Conservation (phyloP, 2,329 filamentous ascomycete species). For the Botrytis elliptica region DNA sequence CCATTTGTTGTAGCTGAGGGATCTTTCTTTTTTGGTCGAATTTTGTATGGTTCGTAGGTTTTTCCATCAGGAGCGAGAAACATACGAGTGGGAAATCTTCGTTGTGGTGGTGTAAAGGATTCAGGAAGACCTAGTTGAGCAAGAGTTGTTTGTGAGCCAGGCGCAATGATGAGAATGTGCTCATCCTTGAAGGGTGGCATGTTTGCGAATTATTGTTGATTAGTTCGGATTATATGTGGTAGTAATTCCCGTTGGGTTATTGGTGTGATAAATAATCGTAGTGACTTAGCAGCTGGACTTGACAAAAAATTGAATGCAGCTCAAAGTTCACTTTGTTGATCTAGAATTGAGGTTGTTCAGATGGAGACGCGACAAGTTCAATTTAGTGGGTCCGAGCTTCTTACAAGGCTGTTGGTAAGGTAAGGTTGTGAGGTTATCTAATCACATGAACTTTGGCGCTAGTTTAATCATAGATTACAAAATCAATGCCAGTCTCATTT, state of each 20-base stretch:
- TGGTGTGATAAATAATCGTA: background rate
- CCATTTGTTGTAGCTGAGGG: slow-evolving; percentile 32
- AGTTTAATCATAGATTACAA: background rate
- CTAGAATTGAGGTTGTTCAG: slow-evolving; percentile 12
- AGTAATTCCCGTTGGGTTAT: background rate
- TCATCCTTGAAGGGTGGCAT: slow-evolving; percentile 40
- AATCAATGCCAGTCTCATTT: background rate
- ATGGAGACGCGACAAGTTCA: slow-evolving; percentile 1
- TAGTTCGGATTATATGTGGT: background rate
- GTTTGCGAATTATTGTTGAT: background rate
- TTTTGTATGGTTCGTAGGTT: slow-evolving; percentile 78
- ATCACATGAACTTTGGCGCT: background rate
- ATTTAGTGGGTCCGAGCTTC: background rate
- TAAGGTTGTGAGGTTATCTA: too few relatives aligned
- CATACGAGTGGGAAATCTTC: slow-evolving; percentile 90
- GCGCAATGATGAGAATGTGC: slow-evolving; percentile 46
- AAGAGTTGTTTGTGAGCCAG: slow-evolving; percentile 41
- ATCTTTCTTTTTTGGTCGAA: slow-evolving; percentile 62
- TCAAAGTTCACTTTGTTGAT: slow-evolving; percentile 4
- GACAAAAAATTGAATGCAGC: background rate
- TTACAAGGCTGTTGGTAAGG: background rate
- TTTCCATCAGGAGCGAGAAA: slow-evolving; percentile 76
- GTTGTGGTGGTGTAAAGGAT: slow-evolving; percentile 74
- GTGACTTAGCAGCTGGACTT: background rate
- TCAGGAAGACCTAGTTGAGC: slow-evolving; percentile 40